Percentiles rank a stretch among this genome's conserved stretches.
phyloP scores from a whole-genome alignment of 148 eudicot species.

The Chenopodium formosanum region DNA sequence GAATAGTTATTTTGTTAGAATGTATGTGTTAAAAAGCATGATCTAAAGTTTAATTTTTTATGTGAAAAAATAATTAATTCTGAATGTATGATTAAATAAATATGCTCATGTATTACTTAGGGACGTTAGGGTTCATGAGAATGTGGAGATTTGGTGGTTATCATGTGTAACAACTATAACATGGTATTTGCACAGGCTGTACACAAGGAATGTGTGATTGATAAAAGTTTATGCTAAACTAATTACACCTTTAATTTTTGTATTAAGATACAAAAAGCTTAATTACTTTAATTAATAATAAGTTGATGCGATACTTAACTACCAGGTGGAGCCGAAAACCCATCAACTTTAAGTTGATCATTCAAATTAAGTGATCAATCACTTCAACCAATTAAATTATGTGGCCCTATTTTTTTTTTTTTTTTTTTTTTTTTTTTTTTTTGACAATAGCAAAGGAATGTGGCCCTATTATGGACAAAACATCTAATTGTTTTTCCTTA shows the following conservation, averaged over 20 bases:
- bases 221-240: constrained; percentile 7
- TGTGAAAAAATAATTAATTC: background rate
- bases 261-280: constrained; percentile 2
- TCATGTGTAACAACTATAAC: constrained; percentile 43
- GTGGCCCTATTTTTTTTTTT: constrained; percentile 5
- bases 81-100: background rate
- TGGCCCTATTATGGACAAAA: constrained; percentile 23
- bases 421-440: no score
- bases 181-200: constrained; percentile 34
- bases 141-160: constrained; percentile 36
- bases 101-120: constrained; percentile 14
- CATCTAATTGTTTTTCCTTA: constrained; percentile 17
- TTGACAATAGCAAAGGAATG: background rate
- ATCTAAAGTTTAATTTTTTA: background rate
- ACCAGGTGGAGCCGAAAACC: constrained; percentile 17
- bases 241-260: no score
- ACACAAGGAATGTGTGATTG: constrained; percentile 25
- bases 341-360: constrained; percentile 12
- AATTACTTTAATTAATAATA: constrained; percentile 8
- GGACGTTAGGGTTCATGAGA: constrained; percentile 19
- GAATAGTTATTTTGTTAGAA: background rate
- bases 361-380: constrained; percentile 21
- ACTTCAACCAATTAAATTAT: constrained; percentile 15
- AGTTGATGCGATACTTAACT: constrained; percentile 17
- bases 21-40: background rate